A percentile compares a stretch with the other conserved stretches of the same genome.
phyloP scores from a whole-genome alignment of 208 protist species.

The Leishmania braziliensis region DNA sequence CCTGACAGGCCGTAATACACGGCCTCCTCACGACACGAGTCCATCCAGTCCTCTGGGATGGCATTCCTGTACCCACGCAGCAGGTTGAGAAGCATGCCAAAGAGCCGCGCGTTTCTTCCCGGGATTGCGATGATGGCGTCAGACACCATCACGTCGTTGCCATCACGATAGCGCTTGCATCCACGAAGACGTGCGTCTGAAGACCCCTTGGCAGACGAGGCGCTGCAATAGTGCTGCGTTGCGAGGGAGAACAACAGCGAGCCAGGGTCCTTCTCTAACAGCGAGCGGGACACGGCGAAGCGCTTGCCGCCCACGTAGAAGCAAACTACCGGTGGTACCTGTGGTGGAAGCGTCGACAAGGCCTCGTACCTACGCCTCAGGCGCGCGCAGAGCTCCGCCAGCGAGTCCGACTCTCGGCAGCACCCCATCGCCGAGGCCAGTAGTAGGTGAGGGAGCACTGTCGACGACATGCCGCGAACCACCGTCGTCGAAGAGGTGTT shows the following conservation, averaged over 20 bases:
- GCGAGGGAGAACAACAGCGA: constrained; percentile 67
- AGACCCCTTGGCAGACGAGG: neutral
- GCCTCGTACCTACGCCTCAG: constrained; percentile 16
- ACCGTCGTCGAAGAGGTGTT: neutral
- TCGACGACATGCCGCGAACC: neutral
- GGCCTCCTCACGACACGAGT: constrained; percentile 47
- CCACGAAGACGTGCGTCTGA: neutral
- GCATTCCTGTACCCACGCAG: constrained; percentile 62
- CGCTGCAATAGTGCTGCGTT: constrained; percentile 30
- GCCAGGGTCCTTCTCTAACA: constrained; percentile 59
- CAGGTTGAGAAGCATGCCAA: constrained; percentile 63
- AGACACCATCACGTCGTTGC: neutral
- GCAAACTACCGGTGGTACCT: constrained; percentile 50
- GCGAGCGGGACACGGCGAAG: constrained; percentile 43
- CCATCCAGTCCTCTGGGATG: constrained; percentile 42
- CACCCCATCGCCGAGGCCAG: neutral
- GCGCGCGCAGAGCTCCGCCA: constrained; percentile 11
- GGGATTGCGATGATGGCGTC: constrained; percentile 38
- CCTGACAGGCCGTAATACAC: constrained; percentile 55
- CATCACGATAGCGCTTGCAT: neutral
- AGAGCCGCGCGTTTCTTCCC: constrained; percentile 34
- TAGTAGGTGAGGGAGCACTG: neutral
- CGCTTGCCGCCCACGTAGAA: constrained; percentile 47
- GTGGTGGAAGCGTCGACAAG: constrained; percentile 33
- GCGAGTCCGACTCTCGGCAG: constrained; percentile 3